These are phyloP conservation scores for Tricholoma hemisulphureum DNA, from an alignment of 768 basidiomycete species.

Conservation along the genomic window DNA sequence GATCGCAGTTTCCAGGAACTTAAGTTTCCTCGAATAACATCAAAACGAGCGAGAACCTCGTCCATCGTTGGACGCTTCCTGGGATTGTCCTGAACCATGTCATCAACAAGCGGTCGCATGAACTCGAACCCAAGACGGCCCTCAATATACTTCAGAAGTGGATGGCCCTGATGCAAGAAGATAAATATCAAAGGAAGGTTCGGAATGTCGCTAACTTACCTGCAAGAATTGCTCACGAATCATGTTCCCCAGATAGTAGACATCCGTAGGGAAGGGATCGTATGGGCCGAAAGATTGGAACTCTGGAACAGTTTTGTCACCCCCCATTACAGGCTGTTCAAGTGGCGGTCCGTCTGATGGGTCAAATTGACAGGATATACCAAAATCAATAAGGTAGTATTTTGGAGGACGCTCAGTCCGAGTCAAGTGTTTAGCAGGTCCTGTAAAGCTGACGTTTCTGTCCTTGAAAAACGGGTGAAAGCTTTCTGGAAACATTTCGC, in stretches of 20 bases:
- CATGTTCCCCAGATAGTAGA: conserved; percentile 36
- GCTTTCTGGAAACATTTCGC: conserved; percentile 13
- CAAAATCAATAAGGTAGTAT: conserved; percentile 34
- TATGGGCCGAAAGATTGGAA: conserved; percentile 5
- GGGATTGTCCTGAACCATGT: conserved; percentile 28
- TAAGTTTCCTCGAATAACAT: conserved; percentile 20
- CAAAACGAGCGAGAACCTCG: conserved; percentile 27
- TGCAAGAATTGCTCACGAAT: conserved; percentile 14
- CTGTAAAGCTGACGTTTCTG: conserved; percentile 15
- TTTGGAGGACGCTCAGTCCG: conserved; percentile 22
- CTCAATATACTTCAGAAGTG: background rate
- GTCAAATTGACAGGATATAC: conserved; percentile 25
- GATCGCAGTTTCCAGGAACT: conserved; percentile 30
- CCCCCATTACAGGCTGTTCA: conserved; percentile 33
- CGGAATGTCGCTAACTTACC: conserved; percentile 1
- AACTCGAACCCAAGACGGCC: background rate
- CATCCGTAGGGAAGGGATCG: conserved; percentile 34
- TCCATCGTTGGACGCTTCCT: conserved; percentile 30
- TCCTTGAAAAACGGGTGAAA: conserved; percentile 19
- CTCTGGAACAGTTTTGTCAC: conserved; percentile 40
- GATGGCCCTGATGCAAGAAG: background rate
- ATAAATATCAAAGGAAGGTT: background rate
- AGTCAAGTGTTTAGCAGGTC: conserved; percentile 1
- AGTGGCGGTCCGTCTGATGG: conserved; percentile 24
- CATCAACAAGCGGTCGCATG: background rate